These are phyloP conservation scores for Aspergillus quadricinctus DNA, from an alignment of 2,329 filamentous ascomycete species.

Conservation along the genomic window DNA sequence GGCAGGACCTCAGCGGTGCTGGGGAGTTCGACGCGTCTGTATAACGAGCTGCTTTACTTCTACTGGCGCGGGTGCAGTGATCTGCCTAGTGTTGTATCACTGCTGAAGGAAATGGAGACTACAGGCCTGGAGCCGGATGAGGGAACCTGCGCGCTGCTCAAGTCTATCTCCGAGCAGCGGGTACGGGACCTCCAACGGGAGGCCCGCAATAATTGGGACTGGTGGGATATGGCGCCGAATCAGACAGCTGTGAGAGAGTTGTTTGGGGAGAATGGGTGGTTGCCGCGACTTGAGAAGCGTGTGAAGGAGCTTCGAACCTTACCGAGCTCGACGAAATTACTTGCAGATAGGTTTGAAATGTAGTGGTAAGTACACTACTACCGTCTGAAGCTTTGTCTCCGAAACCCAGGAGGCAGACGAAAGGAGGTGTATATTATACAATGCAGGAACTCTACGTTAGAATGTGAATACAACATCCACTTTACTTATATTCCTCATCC, in stretches of 20 bases:
- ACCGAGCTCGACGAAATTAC: not conserved
- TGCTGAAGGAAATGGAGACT: constrained; percentile 44
- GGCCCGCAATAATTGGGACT: constrained; percentile 14
- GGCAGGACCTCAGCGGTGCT: constrained; percentile 42
- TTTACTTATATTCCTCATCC: not conserved
- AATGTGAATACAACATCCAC: not conserved
- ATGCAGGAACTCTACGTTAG: not conserved
- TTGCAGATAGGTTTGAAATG: not conserved
- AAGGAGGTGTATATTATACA: not conserved
- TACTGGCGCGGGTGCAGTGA: constrained; percentile 41
- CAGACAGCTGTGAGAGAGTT: constrained; percentile 25
- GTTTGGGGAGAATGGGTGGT: constrained; percentile 23
- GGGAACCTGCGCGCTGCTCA: constrained; percentile 30
- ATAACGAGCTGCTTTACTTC: constrained; percentile 42
- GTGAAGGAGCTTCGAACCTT: constrained; percentile 4
- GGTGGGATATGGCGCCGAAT: constrained; percentile 32
- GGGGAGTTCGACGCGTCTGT: constrained; percentile 38
- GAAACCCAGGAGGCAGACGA: constrained; percentile 4
- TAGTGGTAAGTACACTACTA: not conserved
- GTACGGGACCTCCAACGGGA: constrained; percentile 16
- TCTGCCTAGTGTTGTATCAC: constrained; percentile 34
- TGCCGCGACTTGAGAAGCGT: constrained; percentile 16
- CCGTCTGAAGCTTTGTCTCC: not conserved
- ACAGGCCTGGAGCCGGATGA: constrained; percentile 35
- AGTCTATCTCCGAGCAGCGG: constrained; percentile 25